Evolutionary conservation across 2,329 filamentous ascomycete species (phyloP).

Genomic region (Colletotrichum orchidophilum): DNA sequence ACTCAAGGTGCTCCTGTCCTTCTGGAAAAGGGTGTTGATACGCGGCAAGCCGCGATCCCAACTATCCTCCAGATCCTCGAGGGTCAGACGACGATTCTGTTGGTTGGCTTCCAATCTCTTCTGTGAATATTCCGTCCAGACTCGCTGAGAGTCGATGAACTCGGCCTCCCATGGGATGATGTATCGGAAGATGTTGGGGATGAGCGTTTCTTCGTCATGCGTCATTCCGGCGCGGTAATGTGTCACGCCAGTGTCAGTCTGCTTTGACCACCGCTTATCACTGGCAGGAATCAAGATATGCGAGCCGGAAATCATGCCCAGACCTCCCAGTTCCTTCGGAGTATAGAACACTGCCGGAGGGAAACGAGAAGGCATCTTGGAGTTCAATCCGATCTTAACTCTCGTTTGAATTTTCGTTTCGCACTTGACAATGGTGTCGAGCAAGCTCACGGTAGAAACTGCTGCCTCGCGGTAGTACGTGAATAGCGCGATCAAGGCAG

Average conservation of each 20-base stretch:
- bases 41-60: constrained; percentile 98
- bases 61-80: constrained; percentile 96
- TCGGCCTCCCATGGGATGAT: constrained; percentile 99
- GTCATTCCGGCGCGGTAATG: constrained; percentile 99
- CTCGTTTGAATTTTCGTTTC: constrained; percentile 99
- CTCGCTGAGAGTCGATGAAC: constrained; percentile 97
- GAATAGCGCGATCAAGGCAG: constrained; percentile 93
- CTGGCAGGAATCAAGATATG: constrained; percentile 97
- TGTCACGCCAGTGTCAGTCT: constrained; percentile 96
- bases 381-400: constrained; percentile 98
- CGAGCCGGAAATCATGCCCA: constrained; percentile 98
- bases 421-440: constrained; percentile 99
- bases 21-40: constrained; percentile 99
- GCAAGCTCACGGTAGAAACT: constrained; percentile 90
- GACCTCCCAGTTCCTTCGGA: constrained; percentile 93
- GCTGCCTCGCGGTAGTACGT: constrained; percentile 99
- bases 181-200: constrained; percentile 99
- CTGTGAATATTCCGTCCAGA: constrained; percentile 99
- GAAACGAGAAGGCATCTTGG: constrained; percentile 99
- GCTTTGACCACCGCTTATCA: constrained; percentile 98
- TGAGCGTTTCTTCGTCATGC: constrained; percentile 96
- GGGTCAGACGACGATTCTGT: constrained; percentile 91
- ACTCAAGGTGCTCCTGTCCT: constrained; percentile 94
- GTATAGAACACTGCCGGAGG: constrained; percentile 99
- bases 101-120: constrained; percentile 97